Evolutionary conservation across 1,139 yeast species (phyloP), one percentile per base, ranked within the genome.

Genomic region (Magnusiomyces suaveolens): DNA sequence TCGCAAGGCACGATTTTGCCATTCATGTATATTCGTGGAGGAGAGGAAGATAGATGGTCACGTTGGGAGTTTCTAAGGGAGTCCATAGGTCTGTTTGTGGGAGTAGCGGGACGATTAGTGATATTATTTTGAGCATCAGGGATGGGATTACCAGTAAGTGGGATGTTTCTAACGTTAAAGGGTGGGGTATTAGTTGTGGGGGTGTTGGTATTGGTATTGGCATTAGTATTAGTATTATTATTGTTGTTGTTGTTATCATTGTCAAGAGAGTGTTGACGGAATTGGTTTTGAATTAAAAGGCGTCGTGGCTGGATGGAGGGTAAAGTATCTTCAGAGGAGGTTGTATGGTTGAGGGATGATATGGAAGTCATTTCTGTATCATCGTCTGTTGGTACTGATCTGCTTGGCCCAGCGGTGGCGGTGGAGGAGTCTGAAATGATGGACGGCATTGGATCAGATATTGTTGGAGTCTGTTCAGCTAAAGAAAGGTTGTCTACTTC

Each of bases 1-100:
- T 87, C 95, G 58, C 88, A 79, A 1, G 97, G 96, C 12, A 88
- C 79, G 20, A 89, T 78, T 25, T 84, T 82, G 1, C 96, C 95
- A 56, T 83, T 80, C 36, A 83, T 76, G 65, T 87, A 87, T 52
- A 74, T 75, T 57, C 96, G 75, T 8, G 66, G 69, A 18, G 54
- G 51, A 23, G 46, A 24, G 2, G 20, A 21, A 47, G 18, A 20
- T 4, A 14, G 48, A 12, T 32, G 39, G 16, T 49, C 47, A 46
- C 24, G 48, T 10, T 23, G 49, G 26, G 12, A 16, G 50, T 39
- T 3, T 6, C 46, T 24, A 29, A 8, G 12, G 6, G 12, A 29
- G 36, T 29, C 36, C 12, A 12, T 29, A 8, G 36, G 36, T 29
- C 12, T 29, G 36, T 29, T 8, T 29, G 36, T 29, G 36, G 12